These are phyloP conservation scores for Candida chilensis DNA, from an alignment of 805 yeast species.

Conservation along the genomic window DNA sequence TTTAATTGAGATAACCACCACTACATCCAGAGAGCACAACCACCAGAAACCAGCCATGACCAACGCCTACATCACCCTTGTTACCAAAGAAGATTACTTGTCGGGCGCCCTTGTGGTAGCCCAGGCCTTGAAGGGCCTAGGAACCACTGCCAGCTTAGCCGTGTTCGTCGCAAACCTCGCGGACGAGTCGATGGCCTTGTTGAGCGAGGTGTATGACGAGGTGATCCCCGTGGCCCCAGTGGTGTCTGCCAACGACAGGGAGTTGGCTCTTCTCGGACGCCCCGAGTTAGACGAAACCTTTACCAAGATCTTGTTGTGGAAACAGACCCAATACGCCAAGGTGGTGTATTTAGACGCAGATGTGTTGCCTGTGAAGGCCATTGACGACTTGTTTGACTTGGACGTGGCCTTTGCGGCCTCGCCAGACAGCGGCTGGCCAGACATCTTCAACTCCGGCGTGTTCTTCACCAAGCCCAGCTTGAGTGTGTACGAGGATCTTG, in stretches of 20 bases:
- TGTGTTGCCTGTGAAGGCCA: conserved; percentile 29
- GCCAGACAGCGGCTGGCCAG: conserved; percentile 32
- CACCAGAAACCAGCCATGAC: no score
- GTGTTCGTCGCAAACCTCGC: conserved; percentile 11
- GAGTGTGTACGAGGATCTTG: conserved; percentile 14
- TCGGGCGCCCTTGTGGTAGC: conserved; percentile 48
- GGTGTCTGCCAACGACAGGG: conserved; percentile 7
- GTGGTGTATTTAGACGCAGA: conserved; percentile 48
- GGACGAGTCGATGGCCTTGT: conserved; percentile 4
- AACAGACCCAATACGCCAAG: conserved; percentile 22
- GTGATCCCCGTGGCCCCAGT: conserved; percentile 15
- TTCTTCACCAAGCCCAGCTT: conserved; percentile 21
- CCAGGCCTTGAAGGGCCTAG: conserved; percentile 12
- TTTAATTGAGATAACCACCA: no score
- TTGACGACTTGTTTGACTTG: conserved; percentile 17
- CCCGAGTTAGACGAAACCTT: conserved; percentile 40
- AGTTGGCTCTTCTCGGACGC: conserved; percentile 25
- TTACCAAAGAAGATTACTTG: conserved; percentile 33
- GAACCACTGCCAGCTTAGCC: conserved; percentile 9
- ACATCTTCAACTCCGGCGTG: conserved; percentile 29
- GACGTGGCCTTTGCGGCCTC: conserved; percentile 25
- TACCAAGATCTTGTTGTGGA: conserved; percentile 53
- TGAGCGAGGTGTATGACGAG: conserved; percentile 10
- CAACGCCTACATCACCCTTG: conserved; percentile 30
- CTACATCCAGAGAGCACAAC: no score